Base-by-base conservation (phyloP, 75 land plant genomes). In the Sequoiadendron giganteum region DNA sequence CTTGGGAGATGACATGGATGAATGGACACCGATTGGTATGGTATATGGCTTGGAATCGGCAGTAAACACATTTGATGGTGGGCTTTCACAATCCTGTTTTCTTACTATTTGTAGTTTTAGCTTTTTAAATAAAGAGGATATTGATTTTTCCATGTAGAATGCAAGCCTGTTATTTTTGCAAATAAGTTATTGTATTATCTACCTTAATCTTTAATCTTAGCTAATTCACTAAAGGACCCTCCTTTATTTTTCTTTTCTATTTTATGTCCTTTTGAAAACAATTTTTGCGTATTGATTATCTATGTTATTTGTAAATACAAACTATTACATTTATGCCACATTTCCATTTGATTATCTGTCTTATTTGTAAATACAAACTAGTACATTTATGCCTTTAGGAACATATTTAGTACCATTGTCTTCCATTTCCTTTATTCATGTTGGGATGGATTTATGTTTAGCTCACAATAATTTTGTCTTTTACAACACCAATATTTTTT, bases 1-100 rank as follows among this genome's bases (percentile, higher is more conserved):
- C 48, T 97, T 96, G 98, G 99, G 99, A 18, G 98, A 97, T 28
- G 99, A 97, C 83, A 93, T 97, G 98, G 99, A 97, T 90, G 99
- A 97, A 85, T 97, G 99, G 99, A 95, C 97, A 32, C 99, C 99
- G 1, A 97, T 97, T 83, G 93, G 96, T 85, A 97, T 97, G 99
- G 92, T 97, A 65, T 94, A 97, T 90, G 99, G 99, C 47, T 85
- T 97, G 85, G 93, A 97, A 83, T 87, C 43, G 56, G 96, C 96
- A 55, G 91, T 97, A 77, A 95, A 94, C 80, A 93, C 94, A 39
- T 92, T 93, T 91, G 99, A 97, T 90, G 93, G 99, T 97, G 87
- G 40, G 95, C 82, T 45, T 43, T 86, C 52, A 39, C 49, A 21
- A 89, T 34, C 39, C 15, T 87, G 10, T 32, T 28, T 87, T 42